These are phyloP conservation scores for Ilex aquifolium DNA, from an alignment of 257 asterid genomes.

Conservation along the genomic window DNA sequence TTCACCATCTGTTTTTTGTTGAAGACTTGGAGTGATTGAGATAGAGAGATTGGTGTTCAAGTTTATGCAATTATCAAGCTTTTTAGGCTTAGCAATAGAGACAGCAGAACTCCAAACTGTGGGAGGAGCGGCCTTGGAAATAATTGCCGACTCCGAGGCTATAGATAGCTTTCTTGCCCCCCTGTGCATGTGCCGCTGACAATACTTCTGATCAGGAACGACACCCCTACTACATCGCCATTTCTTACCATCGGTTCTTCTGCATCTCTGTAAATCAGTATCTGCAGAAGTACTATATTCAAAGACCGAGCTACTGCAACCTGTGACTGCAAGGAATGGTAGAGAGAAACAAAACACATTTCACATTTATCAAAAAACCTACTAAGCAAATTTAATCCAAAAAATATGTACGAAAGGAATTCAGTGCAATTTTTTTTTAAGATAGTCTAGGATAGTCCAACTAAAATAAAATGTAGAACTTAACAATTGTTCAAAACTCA, in stretches of 20 bases:
- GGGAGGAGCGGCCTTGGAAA: too few species aligned
- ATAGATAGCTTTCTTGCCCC: constrained; percentile 35
- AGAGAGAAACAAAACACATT: constrained; percentile 1
- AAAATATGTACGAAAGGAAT: background rate
- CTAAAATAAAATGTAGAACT: too few species aligned
- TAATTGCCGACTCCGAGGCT: background rate
- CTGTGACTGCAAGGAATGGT: constrained; percentile 2
- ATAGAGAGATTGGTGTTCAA: constrained; percentile 42
- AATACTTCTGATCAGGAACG: constrained; percentile 41
- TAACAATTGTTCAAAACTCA: too few species aligned
- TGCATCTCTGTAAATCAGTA: constrained; percentile 42
- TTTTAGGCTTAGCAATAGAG: constrained; percentile 7
- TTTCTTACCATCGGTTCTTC: constrained; percentile 73
- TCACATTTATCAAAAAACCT: background rate
- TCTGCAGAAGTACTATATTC: constrained; percentile 16
- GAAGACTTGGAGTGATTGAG: constrained; percentile 26
- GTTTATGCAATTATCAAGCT: constrained; percentile 25
- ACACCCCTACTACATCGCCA: constrained; percentile 56
- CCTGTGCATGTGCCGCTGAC: constrained; percentile 61
- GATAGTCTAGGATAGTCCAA: too few species aligned
- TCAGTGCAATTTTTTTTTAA: too few species aligned
- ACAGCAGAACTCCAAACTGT: background rate
- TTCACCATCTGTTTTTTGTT: constrained; percentile 1
- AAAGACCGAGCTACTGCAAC: constrained; percentile 10
- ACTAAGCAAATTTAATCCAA: too few species aligned